These are phyloP conservation scores for Lasiodiplodia citricola DNA, from an alignment of 2,329 filamentous ascomycete genomes.

Conservation along the genomic window DNA sequence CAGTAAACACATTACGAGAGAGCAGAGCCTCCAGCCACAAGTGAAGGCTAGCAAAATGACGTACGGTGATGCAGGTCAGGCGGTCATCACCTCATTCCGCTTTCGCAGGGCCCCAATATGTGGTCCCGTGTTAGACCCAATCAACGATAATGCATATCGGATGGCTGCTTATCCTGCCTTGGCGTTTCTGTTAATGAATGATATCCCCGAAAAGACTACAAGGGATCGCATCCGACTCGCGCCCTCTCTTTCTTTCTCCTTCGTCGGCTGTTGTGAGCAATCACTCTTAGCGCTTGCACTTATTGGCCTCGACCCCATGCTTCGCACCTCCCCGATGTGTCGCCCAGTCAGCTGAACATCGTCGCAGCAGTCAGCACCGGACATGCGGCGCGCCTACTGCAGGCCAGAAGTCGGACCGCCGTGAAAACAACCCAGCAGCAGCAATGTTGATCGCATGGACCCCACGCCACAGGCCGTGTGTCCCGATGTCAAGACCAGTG, in stretches of 20 bases:
- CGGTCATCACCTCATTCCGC: neutral
- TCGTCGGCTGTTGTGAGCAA: neutral
- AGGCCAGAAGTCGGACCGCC: neutral
- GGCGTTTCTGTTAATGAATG: neutral
- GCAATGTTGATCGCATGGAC: neutral
- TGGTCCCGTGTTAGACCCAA: neutral
- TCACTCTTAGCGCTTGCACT: neutral
- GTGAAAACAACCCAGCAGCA: neutral
- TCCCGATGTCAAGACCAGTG: neutral
- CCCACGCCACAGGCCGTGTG: neutral
- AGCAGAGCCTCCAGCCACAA: neutral
- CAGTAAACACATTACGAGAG: neutral
- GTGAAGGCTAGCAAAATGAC: neutral
- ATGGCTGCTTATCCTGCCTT: neutral
- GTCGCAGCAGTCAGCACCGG: neutral
- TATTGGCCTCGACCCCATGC: neutral
- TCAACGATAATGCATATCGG: neutral
- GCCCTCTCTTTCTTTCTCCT: neutral
- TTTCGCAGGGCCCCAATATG: too few species aligned
- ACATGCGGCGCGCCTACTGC: neutral
- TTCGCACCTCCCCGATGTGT: neutral
- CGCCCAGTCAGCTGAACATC: neutral
- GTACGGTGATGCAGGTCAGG: neutral
- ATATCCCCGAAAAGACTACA: neutral
- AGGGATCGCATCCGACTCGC: neutral